Base-by-base conservation (phyloP, 768 basidiomycete species). In the Phanerochaete sordida region DNA sequence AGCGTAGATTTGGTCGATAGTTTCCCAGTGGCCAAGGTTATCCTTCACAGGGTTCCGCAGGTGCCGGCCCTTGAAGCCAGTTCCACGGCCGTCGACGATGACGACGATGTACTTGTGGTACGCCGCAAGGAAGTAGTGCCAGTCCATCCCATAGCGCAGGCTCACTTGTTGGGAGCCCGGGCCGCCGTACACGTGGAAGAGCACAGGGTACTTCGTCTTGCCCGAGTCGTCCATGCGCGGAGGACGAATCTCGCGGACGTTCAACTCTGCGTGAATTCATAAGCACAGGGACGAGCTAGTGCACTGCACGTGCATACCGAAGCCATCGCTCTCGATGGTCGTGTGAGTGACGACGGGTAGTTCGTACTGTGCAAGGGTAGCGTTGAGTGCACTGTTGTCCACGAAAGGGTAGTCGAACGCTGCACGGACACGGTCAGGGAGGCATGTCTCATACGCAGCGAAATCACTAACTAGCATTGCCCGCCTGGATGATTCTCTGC, bases 161-260 rank as follows among this genome's bases (percentile, higher is more conserved):
- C 87, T 77, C 28, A 95, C 91, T 62, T 81, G 73, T 69, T 99
- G 97, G 54, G 90, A 91, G 60, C 75, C 79, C 3, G 97, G 97
- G 2, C 97, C 97, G 44, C 95, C 95, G 67, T 99, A 96, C 84
- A 96, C 91, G 46, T 83, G 79, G 79, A 98, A 94, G 28, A 99
- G 77, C 23, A 98, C 94, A 1, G 97, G 92, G 69, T 99, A 98
- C 72, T 96, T 95, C 9, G 90, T 93, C 46, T 91, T 85, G n/a
- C 97, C 97, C 23, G 93, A 89, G 66, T 91, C 87, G 66, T 99
- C 97, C 87, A 98, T 91, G 60, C 83, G 81, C 3, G 94, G 93
- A 19, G 97, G 97, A 16, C 93, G 84, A 65, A 96, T 83, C 75
- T 98, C 95, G 68, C 90, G 81, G 57, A 91, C 90, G 72, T 97